Conservation (phyloP, 2,329 filamentous ascomycete species). For the Trichoderma asperellum region DNA sequence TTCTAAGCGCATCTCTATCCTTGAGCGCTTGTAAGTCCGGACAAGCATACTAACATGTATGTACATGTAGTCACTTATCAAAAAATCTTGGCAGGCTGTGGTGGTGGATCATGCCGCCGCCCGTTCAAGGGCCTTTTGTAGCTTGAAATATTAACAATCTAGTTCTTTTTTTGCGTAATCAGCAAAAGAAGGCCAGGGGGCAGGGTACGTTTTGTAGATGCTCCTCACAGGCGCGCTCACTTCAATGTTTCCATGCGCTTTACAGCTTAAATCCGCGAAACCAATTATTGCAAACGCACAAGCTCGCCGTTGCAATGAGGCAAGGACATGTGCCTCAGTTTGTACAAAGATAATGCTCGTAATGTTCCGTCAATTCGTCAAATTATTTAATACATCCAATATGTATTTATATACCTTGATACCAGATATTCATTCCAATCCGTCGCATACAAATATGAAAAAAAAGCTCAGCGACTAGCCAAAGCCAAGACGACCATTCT, state of each 20-base stretch:
- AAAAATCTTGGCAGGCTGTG: no score
- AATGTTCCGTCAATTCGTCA: constrained; percentile 3
- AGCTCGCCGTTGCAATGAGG: neutral
- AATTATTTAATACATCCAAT: neutral
- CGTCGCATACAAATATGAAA: neutral
- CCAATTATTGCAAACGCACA: neutral
- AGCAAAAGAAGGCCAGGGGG: neutral
- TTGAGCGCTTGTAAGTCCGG: neutral
- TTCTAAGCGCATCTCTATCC: neutral
- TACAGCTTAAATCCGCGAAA: neutral
- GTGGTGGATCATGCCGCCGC: neutral
- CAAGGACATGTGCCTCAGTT: neutral
- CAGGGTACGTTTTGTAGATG: neutral
- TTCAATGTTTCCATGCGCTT: neutral
- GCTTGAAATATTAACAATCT: neutral
- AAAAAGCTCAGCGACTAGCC: neutral
- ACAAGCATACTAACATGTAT: neutral
- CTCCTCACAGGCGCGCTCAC: neutral
- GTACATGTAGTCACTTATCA: neutral
- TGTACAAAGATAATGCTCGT: neutral
- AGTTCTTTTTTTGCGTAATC: neutral
- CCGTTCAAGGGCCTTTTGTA: neutral
- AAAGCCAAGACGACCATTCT: constrained; percentile 10
- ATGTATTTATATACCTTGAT: neutral
- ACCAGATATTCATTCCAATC: neutral